Conservation (phyloP, 495 filamentous ascomycete species). For the Penicillium antarcticum region DNA sequence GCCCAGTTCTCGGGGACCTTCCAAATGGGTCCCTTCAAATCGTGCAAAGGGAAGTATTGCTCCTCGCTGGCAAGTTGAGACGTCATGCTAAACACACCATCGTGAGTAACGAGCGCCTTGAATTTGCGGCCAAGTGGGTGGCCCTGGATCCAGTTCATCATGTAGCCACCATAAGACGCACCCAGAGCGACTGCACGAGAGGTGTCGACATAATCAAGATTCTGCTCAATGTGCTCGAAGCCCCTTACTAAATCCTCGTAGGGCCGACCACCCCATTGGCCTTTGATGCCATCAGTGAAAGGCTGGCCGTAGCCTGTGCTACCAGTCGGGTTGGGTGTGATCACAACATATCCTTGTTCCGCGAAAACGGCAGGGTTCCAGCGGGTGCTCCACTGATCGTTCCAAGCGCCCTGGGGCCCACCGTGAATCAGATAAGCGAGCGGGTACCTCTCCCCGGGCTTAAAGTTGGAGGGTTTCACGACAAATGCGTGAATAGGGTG, state of each 20-base stretch:
- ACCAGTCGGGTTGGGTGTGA: slow-evolving; percentile 86
- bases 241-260: slow-evolving; percentile 80
- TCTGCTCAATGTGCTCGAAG: slow-evolving; percentile 70
- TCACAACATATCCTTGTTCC: slow-evolving; percentile 85
- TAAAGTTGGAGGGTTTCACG: slow-evolving; percentile 76
- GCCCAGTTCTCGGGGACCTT: slow-evolving; percentile 69
- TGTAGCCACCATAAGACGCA: slow-evolving; percentile 84
- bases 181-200: slow-evolving; percentile 75
- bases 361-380: slow-evolving; percentile 94
- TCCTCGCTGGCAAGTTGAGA: slow-evolving; percentile 77
- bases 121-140: slow-evolving; percentile 64
- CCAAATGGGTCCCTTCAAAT: slow-evolving; percentile 77
- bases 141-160: slow-evolving; percentile 67
- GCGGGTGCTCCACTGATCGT: slow-evolving; percentile 77
- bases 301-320: slow-evolving; percentile 81
- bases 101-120: slow-evolving; percentile 87
- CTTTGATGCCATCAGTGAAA: slow-evolving; percentile 71
- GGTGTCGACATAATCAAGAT: slow-evolving; percentile 73
- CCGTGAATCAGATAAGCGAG: slow-evolving; percentile 84
- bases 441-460: slow-evolving; percentile 71
- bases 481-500: slow-evolving; percentile 75
- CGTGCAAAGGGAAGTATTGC: slow-evolving; percentile 84
- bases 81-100: slow-evolving; percentile 80
- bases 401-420: slow-evolving; percentile 84
- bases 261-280: slow-evolving; percentile 75